Base-by-base conservation (phyloP, 2,329 filamentous ascomycete species). In the Pestalotiopsis sp. region DNA sequence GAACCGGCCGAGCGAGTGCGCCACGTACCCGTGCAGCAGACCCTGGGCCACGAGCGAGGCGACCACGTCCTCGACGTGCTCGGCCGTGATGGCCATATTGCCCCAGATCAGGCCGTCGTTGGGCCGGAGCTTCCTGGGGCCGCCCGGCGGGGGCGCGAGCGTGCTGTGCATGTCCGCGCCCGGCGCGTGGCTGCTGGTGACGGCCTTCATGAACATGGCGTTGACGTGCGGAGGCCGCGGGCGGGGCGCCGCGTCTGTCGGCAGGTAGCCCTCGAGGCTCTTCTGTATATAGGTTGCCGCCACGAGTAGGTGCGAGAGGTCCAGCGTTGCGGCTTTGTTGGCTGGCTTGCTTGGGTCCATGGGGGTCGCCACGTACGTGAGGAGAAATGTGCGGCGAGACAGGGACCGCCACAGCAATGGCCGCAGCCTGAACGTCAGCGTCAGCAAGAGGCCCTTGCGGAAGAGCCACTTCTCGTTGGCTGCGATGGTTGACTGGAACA, bases 391-490 rank as follows among this genome's bases (percentile, higher is more conserved):
- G 71, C 90, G 91, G 38, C 94, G 88, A 20, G 92, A 88, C 6
- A 98, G 85, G 1, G 92, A 92, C 14, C 95, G 89, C 94, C 94
- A 97, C 13, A 97, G 88, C 2, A 97, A 83, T 1, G 93, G 89
- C 67, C 96, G 92, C 68, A 94, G 91, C 65, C 93, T 88, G 74
- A 93, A 92, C 3, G 89, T 86, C 11, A 98, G 83, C 14, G 91
- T 89, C 5, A 97, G 85, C 24, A 97, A 86, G 30, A 97, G 85
- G 1, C 92, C 91, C 76, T 90, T 92, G 52, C 87, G 85, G 35
- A 93, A 88, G 68, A 97, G 91, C 91, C 93, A 98, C 60, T 86
- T 79, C 66, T 90, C 88, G 72, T 91, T 84, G 17, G 81, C 76
- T 10, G 87, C 86, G 7, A 97, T 84, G 58, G 93, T 87, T 17